Evolutionary conservation across 306 rosid species (phyloP).

Genomic region (Neltuma alba): DNA sequence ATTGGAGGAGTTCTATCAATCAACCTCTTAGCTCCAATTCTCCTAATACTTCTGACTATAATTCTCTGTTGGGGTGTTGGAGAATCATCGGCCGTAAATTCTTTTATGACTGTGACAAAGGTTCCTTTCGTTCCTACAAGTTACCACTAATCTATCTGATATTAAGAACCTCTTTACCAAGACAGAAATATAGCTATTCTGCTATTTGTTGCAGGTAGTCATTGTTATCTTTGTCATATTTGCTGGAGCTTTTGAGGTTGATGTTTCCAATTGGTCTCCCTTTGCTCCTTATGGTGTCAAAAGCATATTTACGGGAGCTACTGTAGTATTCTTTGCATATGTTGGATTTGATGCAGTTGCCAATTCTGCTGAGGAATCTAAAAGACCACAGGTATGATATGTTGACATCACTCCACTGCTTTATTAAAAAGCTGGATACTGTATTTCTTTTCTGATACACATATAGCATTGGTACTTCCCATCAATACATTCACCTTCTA

Average conservation of each 20-base stretch:
- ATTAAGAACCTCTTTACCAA: constrained; percentile 16
- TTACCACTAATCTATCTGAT: constrained; percentile 3
- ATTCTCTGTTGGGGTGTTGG: constrained; percentile 83
- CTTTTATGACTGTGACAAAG: constrained; percentile 86
- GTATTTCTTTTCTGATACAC: constrained; percentile 7
- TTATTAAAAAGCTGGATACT: constrained; percentile 32
- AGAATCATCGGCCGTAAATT: constrained; percentile 81
- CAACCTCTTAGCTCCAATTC: constrained; percentile 86
- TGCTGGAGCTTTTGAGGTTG: constrained; percentile 89
- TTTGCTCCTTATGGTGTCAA: constrained; percentile 84
- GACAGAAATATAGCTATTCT: constrained; percentile 26
- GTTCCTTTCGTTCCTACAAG: constrained; percentile 45
- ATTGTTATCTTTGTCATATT: constrained; percentile 76
- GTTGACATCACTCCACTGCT: constrained; percentile 33
- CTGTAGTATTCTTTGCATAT: constrained; percentile 95
- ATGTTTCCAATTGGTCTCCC: constrained; percentile 96
- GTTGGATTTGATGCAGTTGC: constrained; percentile 99
- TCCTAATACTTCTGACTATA: constrained; percentile 69
- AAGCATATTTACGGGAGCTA: constrained; percentile 85
- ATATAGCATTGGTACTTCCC: neutral
- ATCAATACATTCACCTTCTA: constrained; percentile 5
- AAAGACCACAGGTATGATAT: constrained; percentile 77
- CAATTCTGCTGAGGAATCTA: constrained; percentile 99
- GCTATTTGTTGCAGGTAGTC: constrained; percentile 62
- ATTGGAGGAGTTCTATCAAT: constrained; percentile 78